Evolutionary conservation across 768 basidiomycete genomes (phyloP).

Genomic region (Imleria badia): DNA sequence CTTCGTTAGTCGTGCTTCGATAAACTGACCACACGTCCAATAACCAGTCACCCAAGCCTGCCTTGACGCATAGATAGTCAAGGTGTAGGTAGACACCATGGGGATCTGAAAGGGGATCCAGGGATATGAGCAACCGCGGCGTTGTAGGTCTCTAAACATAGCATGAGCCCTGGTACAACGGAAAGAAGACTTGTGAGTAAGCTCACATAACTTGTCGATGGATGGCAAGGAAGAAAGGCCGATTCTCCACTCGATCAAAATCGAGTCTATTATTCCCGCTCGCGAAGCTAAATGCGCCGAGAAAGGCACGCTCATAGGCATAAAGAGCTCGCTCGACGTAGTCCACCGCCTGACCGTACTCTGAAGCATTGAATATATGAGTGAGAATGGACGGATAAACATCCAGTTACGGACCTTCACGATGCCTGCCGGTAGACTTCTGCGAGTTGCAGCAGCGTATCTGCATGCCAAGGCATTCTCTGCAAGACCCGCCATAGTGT

Average conservation of each 20-base stretch:
- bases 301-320: slow-evolving; percentile 87
- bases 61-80: slow-evolving; percentile 82
- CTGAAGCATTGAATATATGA: slow-evolving; percentile 37
- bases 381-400: neutral
- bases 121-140: slow-evolving; percentile 81
- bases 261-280: slow-evolving; percentile 81
- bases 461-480: slow-evolving; percentile 86
- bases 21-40: slow-evolving; percentile 52
- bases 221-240: slow-evolving; percentile 88
- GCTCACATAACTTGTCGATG: slow-evolving; percentile 80
- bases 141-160: slow-evolving; percentile 66
- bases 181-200: neutral
- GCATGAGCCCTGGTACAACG: neutral
- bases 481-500: slow-evolving; percentile 75
- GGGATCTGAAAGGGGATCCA: slow-evolving; percentile 88
- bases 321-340: slow-evolving; percentile 92
- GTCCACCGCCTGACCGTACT: slow-evolving; percentile 81
- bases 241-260: slow-evolving; percentile 87
- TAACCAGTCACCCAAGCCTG: slow-evolving; percentile 79
- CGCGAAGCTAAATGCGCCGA: slow-evolving; percentile 84
- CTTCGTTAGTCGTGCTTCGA: slow-evolving; percentile 5
- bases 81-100: slow-evolving; percentile 83
- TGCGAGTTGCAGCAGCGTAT: slow-evolving; percentile 56
- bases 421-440: slow-evolving; percentile 63
- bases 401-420: slow-evolving; percentile 63